Base-by-base conservation (phyloP, 345 rosid genomes). In the Fremontodendron californicum region DNA sequence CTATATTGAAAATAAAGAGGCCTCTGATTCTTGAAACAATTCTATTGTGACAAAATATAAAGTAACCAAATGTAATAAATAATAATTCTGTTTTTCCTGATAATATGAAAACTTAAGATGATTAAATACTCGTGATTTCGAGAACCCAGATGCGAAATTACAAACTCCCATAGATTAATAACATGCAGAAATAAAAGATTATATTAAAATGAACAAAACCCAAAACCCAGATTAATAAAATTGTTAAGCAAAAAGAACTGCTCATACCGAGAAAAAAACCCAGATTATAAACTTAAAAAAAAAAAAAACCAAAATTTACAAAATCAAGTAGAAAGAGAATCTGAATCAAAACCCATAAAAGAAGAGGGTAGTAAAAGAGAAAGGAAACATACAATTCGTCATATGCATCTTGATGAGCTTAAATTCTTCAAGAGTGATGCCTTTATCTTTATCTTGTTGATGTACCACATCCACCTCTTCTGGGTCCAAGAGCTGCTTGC, bases 401-500 rank as follows among this genome's bases (percentile, higher is more conserved):
- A 93, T 92, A 23, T 93, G 98, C 86, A 87, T 81, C 87, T 93
- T 93, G 48, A 93, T 89, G 77, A 96, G 86, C 86, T 90, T 96
- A 86, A 92, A 90, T 75, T 96, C 98, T 57, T 96, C 99, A 58
- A 90, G 83, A 68, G 90, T 89, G 76, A 93, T 80, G 67, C 99
- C 95, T 79, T 85, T 96, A 43, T 93, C 96, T 80, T 87, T 92
- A 78, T 93, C 99, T 64, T 65, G 83, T 57, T 85, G 89, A 52
- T 87, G 92, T 49, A 92, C 90, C 81, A 87, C 94, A 79, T 90
- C 94, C n/a, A 90, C 88, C 5, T 92, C 90, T 81, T 93, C 99
- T 79, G 85, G 97, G 82, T 95, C 98, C 84, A 88, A 75, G 7
- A 95, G 96, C 87, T 90, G 92, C 78, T 93, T 92, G 82, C 99